phyloP scores from a whole-genome alignment of 306 rosid genomes.

The Hippophae tibetana region DNA sequence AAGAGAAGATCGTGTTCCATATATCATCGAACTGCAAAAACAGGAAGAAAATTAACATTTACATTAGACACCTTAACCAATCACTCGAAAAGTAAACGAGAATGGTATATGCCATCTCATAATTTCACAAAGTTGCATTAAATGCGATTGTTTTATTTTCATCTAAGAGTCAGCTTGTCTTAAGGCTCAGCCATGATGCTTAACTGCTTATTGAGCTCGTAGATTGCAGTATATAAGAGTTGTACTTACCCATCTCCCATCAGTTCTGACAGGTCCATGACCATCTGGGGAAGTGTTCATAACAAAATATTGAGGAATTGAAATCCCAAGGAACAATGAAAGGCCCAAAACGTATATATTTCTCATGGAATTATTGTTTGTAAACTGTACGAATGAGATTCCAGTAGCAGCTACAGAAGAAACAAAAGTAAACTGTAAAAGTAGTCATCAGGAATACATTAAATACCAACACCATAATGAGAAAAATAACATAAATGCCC shows the following conservation, averaged over 20 bases:
- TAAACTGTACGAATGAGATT: conserved; percentile 54
- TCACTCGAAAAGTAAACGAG: not conserved
- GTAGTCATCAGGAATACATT: not conserved
- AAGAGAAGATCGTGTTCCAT: conserved; percentile 79
- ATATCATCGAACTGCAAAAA: conserved; percentile 69
- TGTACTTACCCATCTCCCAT: conserved; percentile 76
- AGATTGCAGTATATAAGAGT: not conserved
- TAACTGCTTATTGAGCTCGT: not conserved
- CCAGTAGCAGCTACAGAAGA: conserved; percentile 71
- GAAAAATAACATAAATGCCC: not conserved
- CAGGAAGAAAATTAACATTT: conserved; percentile 1
- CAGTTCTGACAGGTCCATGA: conserved; percentile 73
- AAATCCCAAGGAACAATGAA: conserved; percentile 73
- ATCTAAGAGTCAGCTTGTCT: not conserved
- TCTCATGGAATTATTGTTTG: conserved; percentile 71
- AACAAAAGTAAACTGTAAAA: not conserved
- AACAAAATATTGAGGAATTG: conserved; percentile 81
- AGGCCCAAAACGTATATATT: conserved; percentile 74
- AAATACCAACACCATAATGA: not conserved
- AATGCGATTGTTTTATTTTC: not conserved
- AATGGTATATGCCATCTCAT: not conserved
- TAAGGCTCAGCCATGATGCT: not conserved
- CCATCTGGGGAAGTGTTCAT: conserved; percentile 51
- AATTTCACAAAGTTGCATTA: not conserved
- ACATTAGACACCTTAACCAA: conserved; percentile 10